Evolutionary conservation across 371 early-diverging fungal genomes (phyloP).

Genomic region (Actinomucor elegans): DNA sequence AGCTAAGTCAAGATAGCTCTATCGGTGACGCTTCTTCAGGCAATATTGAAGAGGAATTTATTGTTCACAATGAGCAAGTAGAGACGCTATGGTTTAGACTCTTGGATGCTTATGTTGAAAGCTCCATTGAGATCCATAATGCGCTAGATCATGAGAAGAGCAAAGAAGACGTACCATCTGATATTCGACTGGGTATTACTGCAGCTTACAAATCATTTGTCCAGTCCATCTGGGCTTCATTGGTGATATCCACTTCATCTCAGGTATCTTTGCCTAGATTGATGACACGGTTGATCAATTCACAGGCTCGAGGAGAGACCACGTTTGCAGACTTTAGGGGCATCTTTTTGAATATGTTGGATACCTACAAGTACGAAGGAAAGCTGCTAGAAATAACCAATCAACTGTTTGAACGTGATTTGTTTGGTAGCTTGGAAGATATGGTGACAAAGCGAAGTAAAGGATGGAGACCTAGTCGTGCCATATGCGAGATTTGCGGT

Average conservation of each 20-base stretch:
- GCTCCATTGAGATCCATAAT: constrained; percentile 41
- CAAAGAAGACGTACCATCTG: constrained; percentile 9
- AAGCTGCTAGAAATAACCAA: constrained; percentile 74
- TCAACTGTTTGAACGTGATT: constrained; percentile 66
- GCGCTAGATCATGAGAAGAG: constrained; percentile 13
- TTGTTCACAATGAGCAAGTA: constrained; percentile 39
- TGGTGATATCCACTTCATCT: constrained; percentile 63
- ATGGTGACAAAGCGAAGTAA: constrained; percentile 55
- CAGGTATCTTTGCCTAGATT: constrained; percentile 70
- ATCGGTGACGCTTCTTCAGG: constrained; percentile 1
- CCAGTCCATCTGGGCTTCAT: constrained; percentile 62
- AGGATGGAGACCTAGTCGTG: constrained; percentile 66
- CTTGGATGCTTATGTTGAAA: constrained; percentile 62
- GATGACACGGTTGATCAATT: constrained; percentile 60
- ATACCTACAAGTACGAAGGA: constrained; percentile 75
- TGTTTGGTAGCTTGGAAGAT: constrained; percentile 58
- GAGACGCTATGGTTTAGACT: constrained; percentile 72
- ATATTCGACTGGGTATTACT: constrained; percentile 42
- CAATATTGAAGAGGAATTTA: constrained; percentile 6
- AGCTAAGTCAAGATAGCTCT: constrained; percentile 16
- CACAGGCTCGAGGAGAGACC: constrained; percentile 56
- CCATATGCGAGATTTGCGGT: constrained; percentile 60
- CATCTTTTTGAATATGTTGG: constrained; percentile 74
- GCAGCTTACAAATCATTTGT: constrained; percentile 64
- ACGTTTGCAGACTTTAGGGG: constrained; percentile 76